A percentile compares a stretch with the other conserved stretches of the same genome.
Evolutionary conservation across 2,329 filamentous ascomycete species (phyloP).

Genomic region (Colletotrichum noveboracense): DNA sequence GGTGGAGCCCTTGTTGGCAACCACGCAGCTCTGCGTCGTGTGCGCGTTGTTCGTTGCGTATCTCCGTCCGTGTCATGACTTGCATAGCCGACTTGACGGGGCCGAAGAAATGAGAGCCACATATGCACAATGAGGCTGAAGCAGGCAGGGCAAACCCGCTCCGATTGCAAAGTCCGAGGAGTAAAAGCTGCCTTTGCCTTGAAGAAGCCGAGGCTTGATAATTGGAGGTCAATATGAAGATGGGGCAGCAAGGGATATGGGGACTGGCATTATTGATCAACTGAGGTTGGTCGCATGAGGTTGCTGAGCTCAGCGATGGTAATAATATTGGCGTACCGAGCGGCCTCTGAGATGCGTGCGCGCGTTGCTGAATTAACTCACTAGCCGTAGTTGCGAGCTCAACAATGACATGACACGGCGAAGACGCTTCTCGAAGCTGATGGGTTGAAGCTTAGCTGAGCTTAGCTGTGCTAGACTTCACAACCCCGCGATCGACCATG

Average conservation of each 20-base stretch:
- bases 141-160: background rate
- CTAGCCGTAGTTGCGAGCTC: background rate
- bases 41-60: background rate
- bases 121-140: background rate
- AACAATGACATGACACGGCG: background rate
- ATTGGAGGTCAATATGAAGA: background rate
- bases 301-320: background rate
- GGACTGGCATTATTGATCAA: background rate
- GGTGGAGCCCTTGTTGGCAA: background rate
- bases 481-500: background rate
- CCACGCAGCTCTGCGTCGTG: background rate
- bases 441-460: background rate
- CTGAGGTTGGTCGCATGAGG: background rate
- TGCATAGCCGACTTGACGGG: conserved; percentile 3
- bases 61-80: background rate
- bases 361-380: background rate
- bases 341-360: background rate
- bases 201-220: background rate
- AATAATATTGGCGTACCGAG: too few relatives aligned
- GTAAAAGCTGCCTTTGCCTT: background rate
- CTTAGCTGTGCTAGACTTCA: background rate
- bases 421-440: background rate
- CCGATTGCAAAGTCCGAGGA: background rate
- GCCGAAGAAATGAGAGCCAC: background rate
- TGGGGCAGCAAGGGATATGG: background rate